Conservation (phyloP, 2,329 filamentous ascomycete genomes). For the Pseudogymnoascus sp. region DNA sequence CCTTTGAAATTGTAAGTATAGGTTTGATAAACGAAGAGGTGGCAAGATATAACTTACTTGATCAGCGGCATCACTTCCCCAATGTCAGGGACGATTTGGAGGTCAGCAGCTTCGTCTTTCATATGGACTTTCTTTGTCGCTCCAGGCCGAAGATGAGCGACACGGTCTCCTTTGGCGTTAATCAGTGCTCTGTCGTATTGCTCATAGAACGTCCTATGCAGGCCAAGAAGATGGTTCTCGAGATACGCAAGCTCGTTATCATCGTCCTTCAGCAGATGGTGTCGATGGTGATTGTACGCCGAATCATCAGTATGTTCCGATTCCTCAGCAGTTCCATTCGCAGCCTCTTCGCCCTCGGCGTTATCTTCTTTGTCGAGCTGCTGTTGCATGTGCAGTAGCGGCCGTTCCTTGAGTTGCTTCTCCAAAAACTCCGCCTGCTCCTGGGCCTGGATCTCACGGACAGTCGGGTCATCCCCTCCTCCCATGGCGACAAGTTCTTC, state of each 20-base stretch:
- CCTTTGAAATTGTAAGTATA: conserved; percentile 20
- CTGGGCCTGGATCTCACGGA: conserved; percentile 66
- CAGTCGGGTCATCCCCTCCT: conserved; percentile 55
- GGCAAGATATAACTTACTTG: conserved; percentile 41
- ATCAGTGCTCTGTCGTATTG: conserved; percentile 57
- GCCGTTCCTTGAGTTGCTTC: conserved; percentile 81
- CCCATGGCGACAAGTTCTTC: conserved; percentile 72
- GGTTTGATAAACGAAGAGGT: not conserved
- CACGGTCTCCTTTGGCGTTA: conserved; percentile 30
- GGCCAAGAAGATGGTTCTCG: conserved; percentile 61
- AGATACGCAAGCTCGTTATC: conserved; percentile 74
- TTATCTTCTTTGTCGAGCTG: conserved; percentile 80
- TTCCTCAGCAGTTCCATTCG: conserved; percentile 25
- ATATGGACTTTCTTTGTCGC: conserved; percentile 35
- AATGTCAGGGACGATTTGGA: conserved; percentile 69
- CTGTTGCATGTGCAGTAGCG: conserved; percentile 85
- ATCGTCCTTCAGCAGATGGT: conserved; percentile 78
- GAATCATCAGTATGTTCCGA: conserved; percentile 30
- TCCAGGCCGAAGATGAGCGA: conserved; percentile 30
- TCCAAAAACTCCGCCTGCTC: conserved; percentile 83
- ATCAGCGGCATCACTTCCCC: conserved; percentile 74
- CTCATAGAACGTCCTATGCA: conserved; percentile 76
- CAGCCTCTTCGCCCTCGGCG: conserved; percentile 35
- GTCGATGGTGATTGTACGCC: conserved; percentile 36
- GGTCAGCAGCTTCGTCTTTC: conserved; percentile 34